phyloP scores from a whole-genome alignment of 108 stramenopile genomes.

The Chaetoceros muelleri region DNA sequence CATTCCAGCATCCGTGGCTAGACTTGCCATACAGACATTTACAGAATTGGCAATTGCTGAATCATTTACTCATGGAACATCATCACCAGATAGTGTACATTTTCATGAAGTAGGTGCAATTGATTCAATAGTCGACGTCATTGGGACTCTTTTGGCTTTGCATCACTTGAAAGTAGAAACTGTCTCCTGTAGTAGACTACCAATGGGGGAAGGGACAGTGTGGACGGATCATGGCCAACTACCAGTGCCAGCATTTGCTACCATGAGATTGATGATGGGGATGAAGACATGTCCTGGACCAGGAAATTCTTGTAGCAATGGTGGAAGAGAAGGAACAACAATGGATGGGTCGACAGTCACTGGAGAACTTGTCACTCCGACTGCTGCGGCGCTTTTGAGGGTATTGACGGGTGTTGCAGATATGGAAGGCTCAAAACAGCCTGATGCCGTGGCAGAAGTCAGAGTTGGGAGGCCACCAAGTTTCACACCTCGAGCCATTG shows the following conservation, averaged over 20 bases:
- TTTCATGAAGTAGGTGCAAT: constrained; percentile 94
- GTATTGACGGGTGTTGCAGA: constrained; percentile 35
- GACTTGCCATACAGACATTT: constrained; percentile 62
- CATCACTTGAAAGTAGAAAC: constrained; percentile 54
- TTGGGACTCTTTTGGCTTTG: constrained; percentile 77
- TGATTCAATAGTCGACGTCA: constrained; percentile 88
- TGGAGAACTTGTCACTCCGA: constrained; percentile 88
- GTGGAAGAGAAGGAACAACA: too few species aligned
- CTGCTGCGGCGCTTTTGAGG: constrained; percentile 79
- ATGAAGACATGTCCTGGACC: constrained; percentile 85
- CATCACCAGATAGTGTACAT: constrained; percentile 63
- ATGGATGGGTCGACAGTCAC: constrained; percentile 19
- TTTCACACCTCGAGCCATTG: constrained; percentile 49
- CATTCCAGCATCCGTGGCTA: constrained; percentile 58
- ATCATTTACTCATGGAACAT: constrained; percentile 73
- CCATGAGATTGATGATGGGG: constrained; percentile 73
- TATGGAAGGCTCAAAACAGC: neutral
- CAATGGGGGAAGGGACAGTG: constrained; percentile 81
- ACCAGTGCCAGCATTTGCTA: constrained; percentile 91
- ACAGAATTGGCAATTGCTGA: constrained; percentile 81
- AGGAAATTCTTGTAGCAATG: too few species aligned
- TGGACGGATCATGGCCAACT: constrained; percentile 87
- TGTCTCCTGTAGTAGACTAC: constrained; percentile 66
- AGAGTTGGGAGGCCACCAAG: constrained; percentile 56
- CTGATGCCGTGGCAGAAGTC: constrained; percentile 4